Evolutionary conservation across 257 asterid genomes (phyloP), one percentile per base, ranked within the genome.

Genomic region (Fraxinus anomala): DNA sequence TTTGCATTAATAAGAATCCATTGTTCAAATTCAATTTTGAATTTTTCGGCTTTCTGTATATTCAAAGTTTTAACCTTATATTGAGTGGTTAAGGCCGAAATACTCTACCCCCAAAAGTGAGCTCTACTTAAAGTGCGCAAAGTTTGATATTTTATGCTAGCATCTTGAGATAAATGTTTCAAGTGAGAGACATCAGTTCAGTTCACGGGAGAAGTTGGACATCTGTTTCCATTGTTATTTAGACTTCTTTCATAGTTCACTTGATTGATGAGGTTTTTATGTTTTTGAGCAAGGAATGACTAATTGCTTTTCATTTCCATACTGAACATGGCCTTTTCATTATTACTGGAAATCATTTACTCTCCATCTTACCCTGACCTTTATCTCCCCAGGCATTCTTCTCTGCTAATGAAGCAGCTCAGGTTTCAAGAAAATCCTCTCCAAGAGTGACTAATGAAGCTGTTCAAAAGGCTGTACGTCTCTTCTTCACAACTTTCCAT

Each of bases 401-500:
- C 85, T 87, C 90, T 59, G 82, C 90, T 17, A 92, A 91, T 83
- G 91, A 88, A 69, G 86, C 92, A 21, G 94, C 96, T 84, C 95
- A 84, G 79, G 90, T 96, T 83, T 92, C 97, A 37, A 86, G 96
- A 79, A 88, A 82, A 85, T 86, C 92, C 59, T 92, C 97, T 47
- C 88, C 92, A 21, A 86, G 91, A 79, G 97, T 92, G 77, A 92
- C 84, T 5, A 84, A 89, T 79, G 91, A 86, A 77, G 91, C 91
- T 81, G 97, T 92, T 77, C 97, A 91, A 72, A 92, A 87, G 83
- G 97, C 97, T 80, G 97, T 92, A 83, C 76, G 95, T 80, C 78
- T 77, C 80, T 68, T 73, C 10, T 66, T 36, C 36, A 63, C 54
- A 14, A 26, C 70, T 51, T 14, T 30, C 37, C 34, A 33, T 75